Evolutionary conservation across 2,329 filamentous ascomycete species (phyloP).

Genomic region (Pseudogymnoascus sp.): DNA sequence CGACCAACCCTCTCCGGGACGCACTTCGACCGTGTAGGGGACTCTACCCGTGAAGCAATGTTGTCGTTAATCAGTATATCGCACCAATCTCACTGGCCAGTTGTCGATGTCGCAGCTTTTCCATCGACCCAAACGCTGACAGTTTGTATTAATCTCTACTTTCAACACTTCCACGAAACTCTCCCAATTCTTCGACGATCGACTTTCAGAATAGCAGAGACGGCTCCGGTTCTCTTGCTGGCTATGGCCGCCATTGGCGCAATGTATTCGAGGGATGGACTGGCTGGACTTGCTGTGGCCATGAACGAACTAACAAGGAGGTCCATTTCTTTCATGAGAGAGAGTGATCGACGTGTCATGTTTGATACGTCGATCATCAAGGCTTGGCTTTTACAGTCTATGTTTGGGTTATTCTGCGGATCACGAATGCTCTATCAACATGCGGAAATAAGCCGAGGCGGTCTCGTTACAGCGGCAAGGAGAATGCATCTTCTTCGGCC

Average conservation of each 20-base stretch:
- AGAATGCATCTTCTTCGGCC: slow-evolving; percentile 17
- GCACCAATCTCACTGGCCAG: slow-evolving; percentile 14
- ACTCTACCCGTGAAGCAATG: slow-evolving; percentile 14
- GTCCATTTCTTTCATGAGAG: slow-evolving; percentile 15
- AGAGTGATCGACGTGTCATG: slow-evolving; percentile 16
- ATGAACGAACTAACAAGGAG: slow-evolving; percentile 15
- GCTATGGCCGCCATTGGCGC: slow-evolving; percentile 15
- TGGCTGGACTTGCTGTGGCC: slow-evolving; percentile 12
- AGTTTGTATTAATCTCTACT: slow-evolving; percentile 16
- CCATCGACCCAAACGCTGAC: slow-evolving; percentile 15
- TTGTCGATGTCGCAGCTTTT: slow-evolving; percentile 14
- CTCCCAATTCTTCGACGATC: slow-evolving; percentile 15
- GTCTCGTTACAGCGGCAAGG: slow-evolving; percentile 16
- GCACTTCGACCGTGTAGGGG: slow-evolving; percentile 11
- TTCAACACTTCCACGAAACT: slow-evolving; percentile 16
- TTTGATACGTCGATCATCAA: slow-evolving; percentile 15
- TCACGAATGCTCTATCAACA: slow-evolving; percentile 18
- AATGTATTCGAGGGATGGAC: slow-evolving; percentile 14
- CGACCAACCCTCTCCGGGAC: slow-evolving; percentile 12
- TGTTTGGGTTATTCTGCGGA: slow-evolving; percentile 16
- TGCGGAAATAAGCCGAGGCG: slow-evolving; percentile 16
- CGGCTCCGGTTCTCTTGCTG: not conserved
- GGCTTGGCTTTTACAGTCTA: slow-evolving; percentile 15
- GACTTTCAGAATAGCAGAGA: slow-evolving; percentile 19
- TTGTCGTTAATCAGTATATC: slow-evolving; percentile 12